These are phyloP conservation scores for Lenzites betulinus DNA, from an alignment of 768 basidiomycete genomes.

Conservation along the genomic window DNA sequence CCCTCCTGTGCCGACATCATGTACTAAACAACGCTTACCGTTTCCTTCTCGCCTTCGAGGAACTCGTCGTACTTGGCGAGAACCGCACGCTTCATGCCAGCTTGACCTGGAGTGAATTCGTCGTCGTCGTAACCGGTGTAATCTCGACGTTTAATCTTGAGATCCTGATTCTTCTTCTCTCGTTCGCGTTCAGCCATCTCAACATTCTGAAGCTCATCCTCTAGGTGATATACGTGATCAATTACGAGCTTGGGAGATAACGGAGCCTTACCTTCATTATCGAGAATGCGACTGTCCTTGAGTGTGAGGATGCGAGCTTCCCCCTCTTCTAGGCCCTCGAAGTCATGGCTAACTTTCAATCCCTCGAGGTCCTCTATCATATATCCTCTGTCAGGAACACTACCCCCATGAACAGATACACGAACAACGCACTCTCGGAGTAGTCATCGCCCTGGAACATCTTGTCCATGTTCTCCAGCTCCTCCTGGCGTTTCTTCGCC, in stretches of 20 bases:
- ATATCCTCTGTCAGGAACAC: background rate
- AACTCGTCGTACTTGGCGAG: conserved; percentile 94
- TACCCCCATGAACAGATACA: background rate
- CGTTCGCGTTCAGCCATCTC: conserved; percentile 91
- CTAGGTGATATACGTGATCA: conserved; percentile 41
- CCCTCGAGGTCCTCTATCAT: conserved; percentile 83
- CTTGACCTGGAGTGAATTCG: conserved; percentile 76
- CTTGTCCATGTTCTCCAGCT: conserved; percentile 84
- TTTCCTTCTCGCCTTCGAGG: conserved; percentile 71
- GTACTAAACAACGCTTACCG: conserved; percentile 43
- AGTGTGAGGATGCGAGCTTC: conserved; percentile 94
- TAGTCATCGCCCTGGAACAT: conserved; percentile 70
- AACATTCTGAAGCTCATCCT: conserved; percentile 97
- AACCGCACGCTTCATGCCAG: conserved; percentile 80
- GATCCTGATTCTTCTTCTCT: conserved; percentile 73
- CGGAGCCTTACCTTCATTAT: conserved; percentile 75
- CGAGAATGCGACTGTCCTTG: conserved; percentile 94
- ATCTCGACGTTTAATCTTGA: conserved; percentile 85
- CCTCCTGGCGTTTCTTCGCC: conserved; percentile 77
- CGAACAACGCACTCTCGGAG: conserved; percentile 70
- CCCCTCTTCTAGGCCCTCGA: conserved; percentile 89
- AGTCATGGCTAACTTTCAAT: conserved; percentile 94
- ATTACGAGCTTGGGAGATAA: background rate
- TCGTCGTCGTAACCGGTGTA: conserved; percentile 98
- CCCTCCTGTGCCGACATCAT: background rate